Conservation (phyloP, 352 stramenopile genomes). For the Thalassiosira delicatula region DNA sequence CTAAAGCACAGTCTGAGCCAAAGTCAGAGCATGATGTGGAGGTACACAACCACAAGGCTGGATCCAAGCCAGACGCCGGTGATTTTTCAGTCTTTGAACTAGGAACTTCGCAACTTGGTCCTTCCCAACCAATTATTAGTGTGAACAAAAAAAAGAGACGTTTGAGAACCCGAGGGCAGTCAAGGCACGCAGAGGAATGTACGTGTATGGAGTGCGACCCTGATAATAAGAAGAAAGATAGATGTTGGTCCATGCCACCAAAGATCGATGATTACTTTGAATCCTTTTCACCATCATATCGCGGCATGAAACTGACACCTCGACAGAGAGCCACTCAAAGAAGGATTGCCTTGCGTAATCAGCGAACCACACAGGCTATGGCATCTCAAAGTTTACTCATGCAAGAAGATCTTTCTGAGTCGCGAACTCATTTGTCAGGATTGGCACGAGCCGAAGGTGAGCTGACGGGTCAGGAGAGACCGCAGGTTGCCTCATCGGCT, state of each 20-base stretch:
- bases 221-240: not conserved
- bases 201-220: not conserved
- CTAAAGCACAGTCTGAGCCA: not conserved
- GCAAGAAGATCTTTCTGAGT: not conserved
- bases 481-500: not conserved
- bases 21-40: not conserved
- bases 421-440: not conserved
- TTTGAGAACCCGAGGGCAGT: not conserved
- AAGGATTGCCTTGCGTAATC: not conserved
- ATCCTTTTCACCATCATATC: not conserved
- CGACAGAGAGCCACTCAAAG: not conserved
- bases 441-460: not conserved
- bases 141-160: not conserved
- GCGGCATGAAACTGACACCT: not conserved
- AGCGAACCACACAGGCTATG: not conserved
- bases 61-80: not conserved
- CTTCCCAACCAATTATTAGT: not conserved
- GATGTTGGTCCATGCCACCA: not conserved
- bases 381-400: not conserved
- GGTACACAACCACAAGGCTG: not conserved
- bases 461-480: not conserved
- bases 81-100: not conserved
- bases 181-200: not conserved
- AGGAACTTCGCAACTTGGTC: not conserved
- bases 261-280: not conserved